These are phyloP conservation scores for Mucor saturninus DNA, from an alignment of 371 early-diverging fungal genomes.

Conservation along the genomic window DNA sequence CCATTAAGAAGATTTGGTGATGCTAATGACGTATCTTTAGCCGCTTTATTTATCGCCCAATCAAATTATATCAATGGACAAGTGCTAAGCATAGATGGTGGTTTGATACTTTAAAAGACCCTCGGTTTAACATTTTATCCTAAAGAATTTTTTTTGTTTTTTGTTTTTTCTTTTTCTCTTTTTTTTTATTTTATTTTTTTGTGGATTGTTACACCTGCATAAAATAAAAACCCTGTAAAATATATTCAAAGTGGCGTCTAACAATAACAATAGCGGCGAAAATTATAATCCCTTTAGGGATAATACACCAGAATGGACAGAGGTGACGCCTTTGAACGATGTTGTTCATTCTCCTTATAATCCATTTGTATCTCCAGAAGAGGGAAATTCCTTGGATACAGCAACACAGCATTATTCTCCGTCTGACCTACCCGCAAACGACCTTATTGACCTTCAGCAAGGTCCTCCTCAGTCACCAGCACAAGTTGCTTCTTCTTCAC, in stretches of 20 bases:
- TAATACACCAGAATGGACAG: slow-evolving; percentile 13
- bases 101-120: slow-evolving; percentile 48
- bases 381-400: neutral
- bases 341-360: slow-evolving; percentile 25
- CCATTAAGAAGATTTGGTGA: slow-evolving; percentile 67
- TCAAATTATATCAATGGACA: slow-evolving; percentile 78
- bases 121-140: neutral
- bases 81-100: slow-evolving; percentile 75
- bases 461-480: neutral
- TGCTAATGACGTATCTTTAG: slow-evolving; percentile 68
- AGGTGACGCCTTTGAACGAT: slow-evolving; percentile 1
- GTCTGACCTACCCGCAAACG: slow-evolving; percentile 16
- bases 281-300: slow-evolving; percentile 28
- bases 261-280: slow-evolving; percentile 15
- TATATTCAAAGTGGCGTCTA: slow-evolving; percentile 22
- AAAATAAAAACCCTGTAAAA: neutral
- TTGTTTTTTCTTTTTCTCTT: neutral
- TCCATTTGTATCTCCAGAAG: slow-evolving; percentile 16
- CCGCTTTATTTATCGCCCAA: slow-evolving; percentile 68
- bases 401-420: slow-evolving; percentile 18
- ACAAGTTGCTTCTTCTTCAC: slow-evolving; percentile 9
- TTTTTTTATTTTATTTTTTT: slow-evolving; percentile 8
- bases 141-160: slow-evolving; percentile 4
- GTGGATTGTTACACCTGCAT: slow-evolving; percentile 23
- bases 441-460: slow-evolving; percentile 33